Conservation (phyloP, 257 asterid genomes). For the Plantago major region DNA sequence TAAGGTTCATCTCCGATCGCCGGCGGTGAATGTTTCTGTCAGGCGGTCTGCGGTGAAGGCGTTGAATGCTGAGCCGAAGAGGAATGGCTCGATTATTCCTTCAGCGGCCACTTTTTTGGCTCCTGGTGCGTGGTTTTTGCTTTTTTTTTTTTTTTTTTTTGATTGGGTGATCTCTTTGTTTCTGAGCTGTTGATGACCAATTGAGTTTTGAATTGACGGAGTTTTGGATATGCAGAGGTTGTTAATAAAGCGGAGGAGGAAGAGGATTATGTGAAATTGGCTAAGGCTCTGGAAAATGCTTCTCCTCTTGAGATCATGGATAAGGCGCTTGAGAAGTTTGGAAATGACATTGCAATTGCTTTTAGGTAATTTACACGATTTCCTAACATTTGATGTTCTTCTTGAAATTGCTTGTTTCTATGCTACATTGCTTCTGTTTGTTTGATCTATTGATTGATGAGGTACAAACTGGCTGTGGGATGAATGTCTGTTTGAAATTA, state of each 20-base stretch:
- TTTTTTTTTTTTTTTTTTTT: neutral
- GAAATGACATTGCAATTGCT: constrained; percentile 60
- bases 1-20: constrained; percentile 28
- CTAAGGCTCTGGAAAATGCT: constrained; percentile 42
- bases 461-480: no score
- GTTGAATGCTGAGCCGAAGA: constrained; percentile 35
- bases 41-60: constrained; percentile 29
- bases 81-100: constrained; percentile 32
- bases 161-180: neutral
- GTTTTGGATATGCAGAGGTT: constrained; percentile 28
- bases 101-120: constrained; percentile 34
- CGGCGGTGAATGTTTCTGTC: constrained; percentile 28
- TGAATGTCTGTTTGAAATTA: no score
- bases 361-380: constrained; percentile 33
- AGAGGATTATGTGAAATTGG: constrained; percentile 45
- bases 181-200: neutral
- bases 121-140: constrained; percentile 35
- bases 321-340: constrained; percentile 50
- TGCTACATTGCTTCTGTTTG: no score
- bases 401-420: neutral
- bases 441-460: no score
- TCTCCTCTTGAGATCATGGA: constrained; percentile 68
- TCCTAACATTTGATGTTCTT: neutral
- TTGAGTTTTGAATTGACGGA: constrained; percentile 8
- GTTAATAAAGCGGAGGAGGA: constrained; percentile 30